phyloP scores from a whole-genome alignment of 305 asterid species.

The Fraxinus paxiana region DNA sequence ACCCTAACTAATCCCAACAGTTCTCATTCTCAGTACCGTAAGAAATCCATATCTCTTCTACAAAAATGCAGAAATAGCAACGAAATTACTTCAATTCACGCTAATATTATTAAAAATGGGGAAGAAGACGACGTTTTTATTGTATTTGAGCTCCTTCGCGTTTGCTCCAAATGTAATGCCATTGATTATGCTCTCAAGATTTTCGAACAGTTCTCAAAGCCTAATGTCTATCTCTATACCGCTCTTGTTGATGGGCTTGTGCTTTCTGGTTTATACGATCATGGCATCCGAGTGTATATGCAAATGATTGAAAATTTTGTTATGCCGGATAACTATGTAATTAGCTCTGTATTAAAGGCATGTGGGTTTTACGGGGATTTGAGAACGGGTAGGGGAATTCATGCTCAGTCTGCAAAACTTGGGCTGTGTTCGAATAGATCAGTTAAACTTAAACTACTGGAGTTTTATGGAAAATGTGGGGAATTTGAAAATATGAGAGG shows the following conservation, averaged over 20 bases:
- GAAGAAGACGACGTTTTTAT: slow-evolving; percentile 38
- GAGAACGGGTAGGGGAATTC: slow-evolving; percentile 36
- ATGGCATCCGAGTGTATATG: slow-evolving; percentile 27
- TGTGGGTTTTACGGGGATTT: slow-evolving; percentile 38
- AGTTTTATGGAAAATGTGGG: slow-evolving; percentile 44
- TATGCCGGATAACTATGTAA: slow-evolving; percentile 43
- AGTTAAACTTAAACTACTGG: slow-evolving; percentile 38
- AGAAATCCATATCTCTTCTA: slow-evolving; percentile 26
- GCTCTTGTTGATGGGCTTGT: slow-evolving; percentile 47
- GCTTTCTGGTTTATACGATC: slow-evolving; percentile 16
- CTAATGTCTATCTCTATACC: slow-evolving; percentile 45
- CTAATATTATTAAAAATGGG: slow-evolving; percentile 35
- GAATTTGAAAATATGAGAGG: slow-evolving; percentile 37
- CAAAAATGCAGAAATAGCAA: slow-evolving; percentile 33
- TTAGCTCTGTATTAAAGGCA: slow-evolving; percentile 47
- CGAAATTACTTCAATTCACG: slow-evolving; percentile 39
- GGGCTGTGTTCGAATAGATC: slow-evolving; percentile 37
- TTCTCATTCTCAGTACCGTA: slow-evolving; percentile 25
- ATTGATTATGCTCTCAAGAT: slow-evolving; percentile 42
- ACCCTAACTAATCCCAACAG: slow-evolving; percentile 16
- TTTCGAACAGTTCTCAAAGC: slow-evolving; percentile 31
- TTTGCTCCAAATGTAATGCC: slow-evolving; percentile 38
- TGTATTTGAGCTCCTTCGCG: slow-evolving; percentile 50
- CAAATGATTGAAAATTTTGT: slow-evolving; percentile 37
- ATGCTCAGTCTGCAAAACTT: slow-evolving; percentile 42